Base-by-base conservation (phyloP, 2,329 filamentous ascomycete genomes). In the Arthroderma uncinatum region DNA sequence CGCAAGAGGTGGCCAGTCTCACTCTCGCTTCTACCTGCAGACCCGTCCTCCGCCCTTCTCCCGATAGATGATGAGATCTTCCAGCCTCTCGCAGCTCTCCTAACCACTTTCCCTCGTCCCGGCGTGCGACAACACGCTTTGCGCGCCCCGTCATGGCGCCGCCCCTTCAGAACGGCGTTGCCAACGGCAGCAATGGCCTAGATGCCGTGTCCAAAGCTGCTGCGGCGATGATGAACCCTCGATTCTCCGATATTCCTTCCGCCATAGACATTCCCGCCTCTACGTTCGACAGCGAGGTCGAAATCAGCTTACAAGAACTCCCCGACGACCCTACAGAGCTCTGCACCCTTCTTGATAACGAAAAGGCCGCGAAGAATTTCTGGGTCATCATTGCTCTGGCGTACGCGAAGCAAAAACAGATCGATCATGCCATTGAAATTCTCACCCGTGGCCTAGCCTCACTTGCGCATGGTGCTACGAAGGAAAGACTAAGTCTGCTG, bases 351-450 rank as follows among this genome's bases (percentile, higher is more conserved):
- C 83, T 98, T 62, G 92, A 98, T 74, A 95, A 93, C 67, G 94
- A 98, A 72, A 84, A 86, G 67, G 91, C 90, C 14, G 86, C 89
- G 37, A 90, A 92, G 66, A 89, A 85, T 55, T 94, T 94, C 64
- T 98, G 94, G 94, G 92, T 98, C 79, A 92, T 89, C n/a, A 93
- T 97, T 63, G 88, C 94, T 42, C 79, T 97, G 59, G 92, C 92
- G 52, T 98, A 98, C 68, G 92, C 93, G 40, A 98, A 97, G 75
- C 89, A 95, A 74, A 85, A 86, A 68, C 95, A 95, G 74, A 82
- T 93, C 61, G 91, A 96, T 68, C 87, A 93, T 74, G 83, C 83
- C 54, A 81, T 86, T 60, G 82, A 85, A 61, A 83, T 86, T 56
- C 72, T 86, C 63, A 82, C 84, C 53, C 86, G 88, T 66, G 89